Percentiles rank a stretch among this genome's conserved stretches.
phyloP scores from a whole-genome alignment of 192 early-diverging fungal genomes.

The Lunasporangiospora selenospora region DNA sequence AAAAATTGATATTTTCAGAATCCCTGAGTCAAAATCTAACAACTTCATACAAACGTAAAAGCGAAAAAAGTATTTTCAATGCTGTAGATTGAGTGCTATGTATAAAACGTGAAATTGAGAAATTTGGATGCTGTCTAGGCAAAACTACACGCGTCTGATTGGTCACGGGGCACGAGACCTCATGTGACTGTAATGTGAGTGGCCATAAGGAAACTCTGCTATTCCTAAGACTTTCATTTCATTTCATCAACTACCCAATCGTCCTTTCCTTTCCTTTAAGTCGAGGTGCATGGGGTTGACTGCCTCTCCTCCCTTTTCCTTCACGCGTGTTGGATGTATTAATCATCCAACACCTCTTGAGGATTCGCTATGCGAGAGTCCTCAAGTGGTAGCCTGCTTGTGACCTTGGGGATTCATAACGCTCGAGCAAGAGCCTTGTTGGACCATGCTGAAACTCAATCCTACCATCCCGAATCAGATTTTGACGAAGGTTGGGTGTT shows the following conservation, averaged over 20 bases:
- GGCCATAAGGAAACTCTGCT: no score
- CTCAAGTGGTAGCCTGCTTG: constrained; percentile 15
- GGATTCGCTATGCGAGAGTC: constrained; percentile 30
- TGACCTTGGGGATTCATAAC: constrained; percentile 4
- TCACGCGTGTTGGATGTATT: constrained; percentile 27
- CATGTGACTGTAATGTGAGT: no score
- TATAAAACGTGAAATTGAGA: neutral
- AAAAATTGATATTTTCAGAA: no score
- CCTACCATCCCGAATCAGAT: constrained; percentile 16
- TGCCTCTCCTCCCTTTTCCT: constrained; percentile 24
- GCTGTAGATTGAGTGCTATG: neutral
- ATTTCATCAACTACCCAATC: no score
- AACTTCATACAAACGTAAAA: no score
- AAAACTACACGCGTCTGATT: neutral
- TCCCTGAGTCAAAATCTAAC: no score
- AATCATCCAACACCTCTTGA: constrained; percentile 22
- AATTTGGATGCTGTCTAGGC: neutral
- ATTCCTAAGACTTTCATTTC: no score
- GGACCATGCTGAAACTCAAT: constrained; percentile 35
- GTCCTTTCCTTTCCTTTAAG: neutral
- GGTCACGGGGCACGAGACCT: no score
- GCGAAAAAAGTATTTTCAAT: no score
- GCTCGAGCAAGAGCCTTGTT: constrained; percentile 37
- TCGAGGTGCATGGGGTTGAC: constrained; percentile 39
- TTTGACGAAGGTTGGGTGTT: constrained; percentile 24